These are phyloP conservation scores for Urochloa ruziziensis DNA, from an alignment of 176 grass and related monocot genomes.

Conservation along the genomic window DNA sequence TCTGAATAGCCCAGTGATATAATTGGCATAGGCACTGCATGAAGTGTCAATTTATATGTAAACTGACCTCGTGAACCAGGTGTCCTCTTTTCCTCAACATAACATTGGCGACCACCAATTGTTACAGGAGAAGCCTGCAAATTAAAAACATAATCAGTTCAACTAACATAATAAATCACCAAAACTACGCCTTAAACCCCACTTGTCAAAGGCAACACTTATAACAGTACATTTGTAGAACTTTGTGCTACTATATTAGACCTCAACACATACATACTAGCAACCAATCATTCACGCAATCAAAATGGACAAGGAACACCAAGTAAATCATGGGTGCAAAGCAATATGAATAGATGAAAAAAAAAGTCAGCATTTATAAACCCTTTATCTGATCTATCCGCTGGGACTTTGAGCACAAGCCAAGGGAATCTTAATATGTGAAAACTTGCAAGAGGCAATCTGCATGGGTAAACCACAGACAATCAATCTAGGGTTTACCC, in stretches of 20 bases:
- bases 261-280: not conserved
- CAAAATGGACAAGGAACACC: not conserved
- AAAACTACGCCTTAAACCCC: not conserved
- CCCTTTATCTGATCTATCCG: too few species aligned
- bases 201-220: constrained; percentile 6
- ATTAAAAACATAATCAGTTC: constrained; percentile 26
- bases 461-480: too few species aligned
- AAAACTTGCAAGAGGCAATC: not conserved
- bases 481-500: not conserved
- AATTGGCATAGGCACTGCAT: not conserved
- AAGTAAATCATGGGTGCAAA: not conserved
- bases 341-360: not conserved
- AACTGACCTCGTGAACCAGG: constrained; percentile 68
- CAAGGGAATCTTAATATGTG: not conserved
- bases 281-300: not conserved
- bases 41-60: not conserved
- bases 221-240: not conserved
- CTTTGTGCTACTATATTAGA: not conserved
- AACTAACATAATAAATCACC: not conserved
- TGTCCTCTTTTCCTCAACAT: constrained; percentile 76
- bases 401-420: too few species aligned
- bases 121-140: constrained; percentile 65
- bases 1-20: not conserved
- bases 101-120: constrained; percentile 67
- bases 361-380: not conserved